Evolutionary conservation across 805 yeast genomes (phyloP), one percentile per base, ranked within the genome.

Genomic region (Saitoella complicata): DNA sequence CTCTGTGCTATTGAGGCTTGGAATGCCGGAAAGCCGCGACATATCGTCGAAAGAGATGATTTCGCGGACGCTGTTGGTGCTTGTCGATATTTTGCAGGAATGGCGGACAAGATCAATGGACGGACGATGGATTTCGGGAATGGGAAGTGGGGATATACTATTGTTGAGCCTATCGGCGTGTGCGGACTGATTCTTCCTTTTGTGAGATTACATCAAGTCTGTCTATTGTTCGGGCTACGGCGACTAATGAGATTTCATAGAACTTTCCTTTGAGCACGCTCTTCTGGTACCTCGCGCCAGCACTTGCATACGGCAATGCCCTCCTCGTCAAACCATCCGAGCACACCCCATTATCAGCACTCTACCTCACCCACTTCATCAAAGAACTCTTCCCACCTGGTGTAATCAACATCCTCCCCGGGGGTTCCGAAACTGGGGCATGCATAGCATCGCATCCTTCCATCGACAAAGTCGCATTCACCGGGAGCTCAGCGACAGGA

Each of bases 231-330:
- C 21, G 4, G 21, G 21, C 21, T 4, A 21, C 21, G 21, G 21
- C 21, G 21, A 21, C 21, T 21, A 21, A 21, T 21, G 21, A 21
- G 2, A 4, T 21, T 21, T 21, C 96, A 54, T 87, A 96, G 96
- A 87, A 87, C 69, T 87, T 85, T 76, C 96, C 96, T 51, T 66
- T 87, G 55, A 72, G 83, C 61, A 86, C 87, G 91, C 80, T 85
- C 69, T 70, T 93, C 31, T 87, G 96, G 96, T 87, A 87, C 65
- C 68, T 87, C 49, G 95, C 87, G 47, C 95, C 96, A 40, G 94
- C 93, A 46, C 64, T 86, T 52, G 93, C 93, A 45, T 75, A 94
- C 45, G 95, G 95, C 66, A 84, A 85, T 72, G 75, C 87, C 45
- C 72, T 82, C 53, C 91, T 87, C 40, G 67, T 87, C 65, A 87